Conservation (phyloP, 352 stramenopile genomes). For the Globisporangium barbulae region DNA sequence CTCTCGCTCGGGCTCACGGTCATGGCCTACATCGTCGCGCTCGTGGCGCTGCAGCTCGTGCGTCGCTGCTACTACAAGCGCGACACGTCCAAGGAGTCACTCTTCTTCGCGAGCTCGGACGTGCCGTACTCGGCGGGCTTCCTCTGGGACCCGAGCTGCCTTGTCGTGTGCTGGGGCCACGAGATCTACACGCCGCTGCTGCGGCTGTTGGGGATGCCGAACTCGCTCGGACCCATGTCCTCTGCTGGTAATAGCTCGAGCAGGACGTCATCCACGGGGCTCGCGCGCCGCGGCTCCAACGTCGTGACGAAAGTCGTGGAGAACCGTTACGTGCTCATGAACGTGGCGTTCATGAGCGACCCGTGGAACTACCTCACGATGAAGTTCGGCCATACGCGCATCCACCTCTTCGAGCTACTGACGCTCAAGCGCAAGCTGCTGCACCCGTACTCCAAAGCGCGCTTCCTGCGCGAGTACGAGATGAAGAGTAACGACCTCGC, state of each 20-base stretch:
- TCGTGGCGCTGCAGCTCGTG: conserved; percentile 25
- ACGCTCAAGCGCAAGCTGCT: conserved; percentile 34
- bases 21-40: conserved; percentile 30
- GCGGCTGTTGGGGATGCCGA: conserved; percentile 12
- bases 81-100: conserved; percentile 29
- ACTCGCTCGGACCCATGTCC: conserved; percentile 5
- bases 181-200: conserved; percentile 39
- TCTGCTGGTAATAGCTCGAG: not conserved
- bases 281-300: conserved; percentile 17
- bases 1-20: conserved; percentile 39
- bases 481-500: conserved; percentile 35
- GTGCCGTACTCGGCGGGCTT: conserved; percentile 45
- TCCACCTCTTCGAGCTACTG: conserved; percentile 34
- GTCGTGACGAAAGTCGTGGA: conserved; percentile 16
- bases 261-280: conserved; percentile 5
- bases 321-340: conserved; percentile 50
- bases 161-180: conserved; percentile 53
- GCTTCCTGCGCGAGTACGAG: conserved; percentile 49
- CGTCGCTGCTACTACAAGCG: conserved; percentile 16
- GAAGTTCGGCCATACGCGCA: conserved; percentile 44
- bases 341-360: conserved; percentile 52
- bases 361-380: conserved; percentile 50
- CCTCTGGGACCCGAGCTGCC: conserved; percentile 49
- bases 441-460: conserved; percentile 46
- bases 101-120: conserved; percentile 42